Base-by-base conservation (phyloP, 805 yeast genomes). In the Saccharomyces jurei region DNA sequence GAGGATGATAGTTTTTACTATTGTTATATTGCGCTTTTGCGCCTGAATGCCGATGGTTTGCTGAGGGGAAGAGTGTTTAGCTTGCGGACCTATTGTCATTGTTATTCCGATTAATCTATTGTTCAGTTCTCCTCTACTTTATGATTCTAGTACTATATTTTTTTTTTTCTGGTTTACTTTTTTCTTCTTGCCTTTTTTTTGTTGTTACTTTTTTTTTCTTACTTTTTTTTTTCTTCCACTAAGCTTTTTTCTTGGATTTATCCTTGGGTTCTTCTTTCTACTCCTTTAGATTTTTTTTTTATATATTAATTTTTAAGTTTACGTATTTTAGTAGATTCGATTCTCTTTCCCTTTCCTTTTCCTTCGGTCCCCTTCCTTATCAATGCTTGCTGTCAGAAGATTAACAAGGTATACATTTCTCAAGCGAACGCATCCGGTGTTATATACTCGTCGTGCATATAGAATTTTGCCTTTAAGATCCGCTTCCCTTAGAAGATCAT, bases 301-400 rank as follows among this genome's bases (percentile, higher is more conserved):
- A 29, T 41, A 21, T 32, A 25, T 28, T 32, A 14, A 14, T 14
- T 44, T 25, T 50, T 27, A 36, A 30, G 28, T 27, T 29, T 30
- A 27, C 5, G 29, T 46, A 21, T 50, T 51, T 27, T 51, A 22
- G 21, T 46, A 28, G 30, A 46, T 22, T 51, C 28, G 25, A 36
- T 44, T 46, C 36, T 31, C 41, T 46, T 47, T 27, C 49, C 36
- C 41, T 36, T 41, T 32, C 55, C 26, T 48, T 51, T 27, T 32
- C 41, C 29, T 41, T 27, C 21, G 51, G 41, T 29, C 41, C 52
- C 28, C 49, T 44, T 31, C 52, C 44, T 46, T 49, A 22, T 32
- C 28, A 9, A 28, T 25, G 49, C 29, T 52, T 41, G 52, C 52
- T 32, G 46, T 22, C 52, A 51, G 52, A 41, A 17, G 44, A 21